Percentiles rank a stretch among this genome's conserved stretches.
These are phyloP conservation scores for Tolypocladium sp. DNA, from an alignment of 2,329 filamentous ascomycete species.

Conservation along the genomic window DNA sequence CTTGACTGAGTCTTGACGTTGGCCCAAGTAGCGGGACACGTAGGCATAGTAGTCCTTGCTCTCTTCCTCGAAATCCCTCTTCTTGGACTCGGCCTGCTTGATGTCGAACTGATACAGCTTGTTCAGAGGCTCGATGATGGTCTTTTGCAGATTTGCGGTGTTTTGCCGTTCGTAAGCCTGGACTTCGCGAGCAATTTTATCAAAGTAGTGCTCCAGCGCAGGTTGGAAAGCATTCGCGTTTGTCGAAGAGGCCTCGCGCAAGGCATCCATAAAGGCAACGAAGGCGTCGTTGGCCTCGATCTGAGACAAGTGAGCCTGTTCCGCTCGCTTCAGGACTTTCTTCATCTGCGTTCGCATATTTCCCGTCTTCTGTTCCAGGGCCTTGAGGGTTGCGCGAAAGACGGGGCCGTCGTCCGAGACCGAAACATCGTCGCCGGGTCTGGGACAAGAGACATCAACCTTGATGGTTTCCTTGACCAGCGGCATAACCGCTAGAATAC, in stretches of 20 bases:
- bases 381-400: conserved; percentile 94
- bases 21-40: conserved; percentile 89
- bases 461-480: conserved; percentile 50
- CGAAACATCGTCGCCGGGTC: conserved; percentile 77
- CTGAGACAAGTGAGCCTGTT: conserved; percentile 75
- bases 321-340: conserved; percentile 89
- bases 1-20: conserved; percentile 90
- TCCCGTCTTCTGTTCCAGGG: conserved; percentile 90
- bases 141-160: conserved; percentile 72
- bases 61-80: conserved; percentile 96
- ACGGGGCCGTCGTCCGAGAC: conserved; percentile 86
- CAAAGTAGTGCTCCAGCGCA: conserved; percentile 94
- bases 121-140: conserved; percentile 88
- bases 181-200: conserved; percentile 91
- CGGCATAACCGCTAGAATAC: conserved; percentile 13
- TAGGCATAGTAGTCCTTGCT: conserved; percentile 98
- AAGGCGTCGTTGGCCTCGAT: conserved; percentile 79
- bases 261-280: conserved; percentile 69
- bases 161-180: conserved; percentile 80
- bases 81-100: conserved; percentile 94
- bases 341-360: conserved; percentile 94
- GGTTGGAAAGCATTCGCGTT: conserved; percentile 97
- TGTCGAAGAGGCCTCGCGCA: conserved; percentile 79
- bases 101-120: conserved; percentile 94
- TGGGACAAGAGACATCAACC: conserved; percentile 78